These are phyloP conservation scores for Orbilia javanica DNA, from an alignment of 2,329 filamentous ascomycete genomes.

Conservation along the genomic window DNA sequence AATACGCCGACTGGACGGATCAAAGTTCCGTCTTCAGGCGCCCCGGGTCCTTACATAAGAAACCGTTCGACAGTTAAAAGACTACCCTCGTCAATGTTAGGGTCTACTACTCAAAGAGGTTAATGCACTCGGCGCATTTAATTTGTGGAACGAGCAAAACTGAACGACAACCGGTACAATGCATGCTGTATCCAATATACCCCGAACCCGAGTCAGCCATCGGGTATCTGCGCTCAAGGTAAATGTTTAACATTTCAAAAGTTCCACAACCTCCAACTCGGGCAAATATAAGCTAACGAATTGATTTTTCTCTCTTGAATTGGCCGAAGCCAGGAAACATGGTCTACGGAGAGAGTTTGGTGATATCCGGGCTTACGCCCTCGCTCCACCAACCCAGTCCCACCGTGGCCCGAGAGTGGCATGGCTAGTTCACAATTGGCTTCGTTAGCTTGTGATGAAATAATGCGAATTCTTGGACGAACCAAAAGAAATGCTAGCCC, in stretches of 20 bases:
- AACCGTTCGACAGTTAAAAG: not conserved
- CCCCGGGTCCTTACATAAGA: slow-evolving; percentile 21
- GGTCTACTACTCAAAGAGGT: not conserved
- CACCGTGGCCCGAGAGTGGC: not conserved
- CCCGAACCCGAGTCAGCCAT: slow-evolving; percentile 1
- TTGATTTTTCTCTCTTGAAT: not conserved
- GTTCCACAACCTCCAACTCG: not conserved
- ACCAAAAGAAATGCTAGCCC: not conserved
- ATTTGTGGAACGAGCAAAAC: not conserved
- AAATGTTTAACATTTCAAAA: not conserved
- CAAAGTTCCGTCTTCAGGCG: not conserved
- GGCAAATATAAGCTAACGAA: slow-evolving; percentile 2
- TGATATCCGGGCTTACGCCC: not conserved
- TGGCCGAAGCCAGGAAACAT: not conserved
- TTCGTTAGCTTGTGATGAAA: slow-evolving; percentile 9
- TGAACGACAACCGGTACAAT: not conserved
- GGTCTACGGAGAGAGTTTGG: not conserved
- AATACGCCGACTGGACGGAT: slow-evolving; percentile 24
- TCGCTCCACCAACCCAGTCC: not conserved
- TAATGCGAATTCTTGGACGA: not conserved
- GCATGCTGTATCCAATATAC: not conserved
- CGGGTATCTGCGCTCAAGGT: slow-evolving; percentile 2
- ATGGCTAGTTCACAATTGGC: not conserved
- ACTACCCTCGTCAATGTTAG: not conserved
- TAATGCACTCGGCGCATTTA: not conserved